Conservation (phyloP, 768 basidiomycete species). For the Tylopilus sp. region DNA sequence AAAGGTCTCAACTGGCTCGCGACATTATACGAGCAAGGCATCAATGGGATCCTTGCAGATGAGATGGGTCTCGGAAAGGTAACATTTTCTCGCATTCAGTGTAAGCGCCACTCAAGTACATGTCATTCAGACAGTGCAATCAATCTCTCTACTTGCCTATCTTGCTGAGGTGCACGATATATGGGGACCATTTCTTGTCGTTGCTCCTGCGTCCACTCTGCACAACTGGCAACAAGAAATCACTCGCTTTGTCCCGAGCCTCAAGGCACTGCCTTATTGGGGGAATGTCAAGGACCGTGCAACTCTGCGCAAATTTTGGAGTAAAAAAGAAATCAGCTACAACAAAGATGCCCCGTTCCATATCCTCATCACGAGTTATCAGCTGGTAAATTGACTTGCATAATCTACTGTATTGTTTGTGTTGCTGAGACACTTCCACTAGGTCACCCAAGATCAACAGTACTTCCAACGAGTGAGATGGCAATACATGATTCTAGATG, state of each 20-base stretch:
- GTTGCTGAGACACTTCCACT: conserved; percentile 9
- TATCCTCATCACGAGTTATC: conserved; percentile 95
- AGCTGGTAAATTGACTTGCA: conserved; percentile 56
- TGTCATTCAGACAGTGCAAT: conserved; percentile 81
- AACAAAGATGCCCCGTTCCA: conserved; percentile 95
- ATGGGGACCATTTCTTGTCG: conserved; percentile 98
- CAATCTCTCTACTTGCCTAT: conserved; percentile 92
- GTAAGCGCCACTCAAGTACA: background rate
- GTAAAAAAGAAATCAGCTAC: conserved; percentile 94
- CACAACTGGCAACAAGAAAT: conserved; percentile 99
- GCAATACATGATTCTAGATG: conserved; percentile 99
- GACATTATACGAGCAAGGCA: conserved; percentile 97
- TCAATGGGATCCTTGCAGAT: conserved; percentile 98
- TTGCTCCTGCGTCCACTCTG: conserved; percentile 93
- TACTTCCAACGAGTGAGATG: conserved; percentile 97
- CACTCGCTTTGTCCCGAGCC: conserved; percentile 87
- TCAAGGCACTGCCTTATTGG: conserved; percentile 98
- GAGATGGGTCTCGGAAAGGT: conserved; percentile 97
- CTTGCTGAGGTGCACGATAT: conserved; percentile 97
- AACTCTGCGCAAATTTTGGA: conserved; percentile 96
- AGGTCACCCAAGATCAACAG: conserved; percentile 96
- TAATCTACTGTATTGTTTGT: background rate
- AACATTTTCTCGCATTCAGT: conserved; percentile 9
- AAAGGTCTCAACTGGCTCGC: conserved; percentile 98
- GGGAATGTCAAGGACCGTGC: conserved; percentile 95